Percentiles rank a stretch among this genome's conserved stretches.
phyloP scores from a whole-genome alignment of 2,329 filamentous ascomycete species.

The Verticillium dahliae region DNA sequence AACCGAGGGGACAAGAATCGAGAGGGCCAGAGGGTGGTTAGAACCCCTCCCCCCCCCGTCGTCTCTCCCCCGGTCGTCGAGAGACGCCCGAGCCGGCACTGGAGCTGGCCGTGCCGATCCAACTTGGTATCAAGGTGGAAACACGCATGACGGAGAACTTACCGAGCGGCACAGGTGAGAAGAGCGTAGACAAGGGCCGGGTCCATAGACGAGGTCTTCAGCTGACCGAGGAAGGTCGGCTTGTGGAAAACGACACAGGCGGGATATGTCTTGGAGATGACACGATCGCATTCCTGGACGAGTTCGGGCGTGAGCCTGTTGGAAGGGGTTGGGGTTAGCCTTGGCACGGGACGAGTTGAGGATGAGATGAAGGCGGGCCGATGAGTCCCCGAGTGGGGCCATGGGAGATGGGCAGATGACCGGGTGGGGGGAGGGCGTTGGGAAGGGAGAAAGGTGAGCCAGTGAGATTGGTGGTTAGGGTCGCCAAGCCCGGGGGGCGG shows the following conservation, averaged over 20 bases:
- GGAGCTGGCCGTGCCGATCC: too few species aligned
- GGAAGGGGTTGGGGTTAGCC: slow-evolving; percentile 15
- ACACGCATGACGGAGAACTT: slow-evolving; percentile 21
- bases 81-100: not conserved
- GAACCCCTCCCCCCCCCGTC: too few species aligned
- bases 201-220: slow-evolving; percentile 50
- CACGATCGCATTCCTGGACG: slow-evolving; percentile 52
- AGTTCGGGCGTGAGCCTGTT: slow-evolving; percentile 48
- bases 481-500: slow-evolving; percentile 1
- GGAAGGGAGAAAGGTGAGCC: not conserved
- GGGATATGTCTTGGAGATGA: slow-evolving; percentile 54
- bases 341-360: not conserved
- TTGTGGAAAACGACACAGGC: slow-evolving; percentile 59
- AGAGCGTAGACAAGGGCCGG: slow-evolving; percentile 51
- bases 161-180: slow-evolving; percentile 51
- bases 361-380: not conserved
- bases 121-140: not conserved
- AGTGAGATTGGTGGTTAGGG: not conserved
- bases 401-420: not conserved
- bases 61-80: slow-evolving; percentile 3
- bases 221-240: slow-evolving; percentile 53
- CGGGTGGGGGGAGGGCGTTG: slow-evolving; percentile 2
- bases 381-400: not conserved
- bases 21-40: too few species aligned
- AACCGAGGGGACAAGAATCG: not conserved